Conservation (phyloP, 2,329 filamentous ascomycete genomes). For the Neofusicoccum sp. region DNA sequence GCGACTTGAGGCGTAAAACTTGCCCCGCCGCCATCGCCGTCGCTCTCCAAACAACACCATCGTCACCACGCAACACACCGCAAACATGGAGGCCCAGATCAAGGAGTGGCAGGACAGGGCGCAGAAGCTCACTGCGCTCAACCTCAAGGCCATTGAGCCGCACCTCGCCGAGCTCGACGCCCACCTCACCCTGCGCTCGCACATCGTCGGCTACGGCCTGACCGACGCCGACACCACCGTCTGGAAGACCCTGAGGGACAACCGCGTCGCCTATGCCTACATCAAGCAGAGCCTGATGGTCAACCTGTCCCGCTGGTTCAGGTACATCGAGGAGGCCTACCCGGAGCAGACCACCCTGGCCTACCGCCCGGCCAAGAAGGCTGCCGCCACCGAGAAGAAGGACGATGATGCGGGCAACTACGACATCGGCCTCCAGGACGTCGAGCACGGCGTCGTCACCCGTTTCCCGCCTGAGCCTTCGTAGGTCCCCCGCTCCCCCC, state of each 20-base stretch:
- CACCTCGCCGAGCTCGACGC: conserved; percentile 76
- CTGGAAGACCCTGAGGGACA: conserved; percentile 79
- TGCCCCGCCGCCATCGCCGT: conserved; percentile 16
- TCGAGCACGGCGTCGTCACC: conserved; percentile 85
- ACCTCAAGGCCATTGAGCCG: conserved; percentile 81
- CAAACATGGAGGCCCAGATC: conserved; percentile 38
- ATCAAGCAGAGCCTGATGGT: conserved; percentile 73
- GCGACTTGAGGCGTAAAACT: conserved; percentile 5
- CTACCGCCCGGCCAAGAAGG: conserved; percentile 31
- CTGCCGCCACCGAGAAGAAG: conserved; percentile 58
- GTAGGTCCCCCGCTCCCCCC: conserved; percentile 44
- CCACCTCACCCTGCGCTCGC: conserved; percentile 81
- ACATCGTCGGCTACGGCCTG: conserved; percentile 77
- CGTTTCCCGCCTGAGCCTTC: conserved; percentile 94
- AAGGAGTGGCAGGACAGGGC: conserved; percentile 58
- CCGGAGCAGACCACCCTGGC: conserved; percentile 76
- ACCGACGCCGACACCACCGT: conserved; percentile 76
- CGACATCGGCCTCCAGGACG: conserved; percentile 80
- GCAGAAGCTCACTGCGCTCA: conserved; percentile 54
- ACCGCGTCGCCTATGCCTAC: conserved; percentile 78
- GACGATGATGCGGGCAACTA: conserved; percentile 74
- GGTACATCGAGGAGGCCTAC: conserved; percentile 77
- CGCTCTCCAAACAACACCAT: background rate
- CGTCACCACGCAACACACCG: background rate
- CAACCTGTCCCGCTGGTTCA: conserved; percentile 84